Evolutionary conservation across 1,284 basidiomycete species (phyloP).

Genomic region (Gymnopus androsaceus): DNA sequence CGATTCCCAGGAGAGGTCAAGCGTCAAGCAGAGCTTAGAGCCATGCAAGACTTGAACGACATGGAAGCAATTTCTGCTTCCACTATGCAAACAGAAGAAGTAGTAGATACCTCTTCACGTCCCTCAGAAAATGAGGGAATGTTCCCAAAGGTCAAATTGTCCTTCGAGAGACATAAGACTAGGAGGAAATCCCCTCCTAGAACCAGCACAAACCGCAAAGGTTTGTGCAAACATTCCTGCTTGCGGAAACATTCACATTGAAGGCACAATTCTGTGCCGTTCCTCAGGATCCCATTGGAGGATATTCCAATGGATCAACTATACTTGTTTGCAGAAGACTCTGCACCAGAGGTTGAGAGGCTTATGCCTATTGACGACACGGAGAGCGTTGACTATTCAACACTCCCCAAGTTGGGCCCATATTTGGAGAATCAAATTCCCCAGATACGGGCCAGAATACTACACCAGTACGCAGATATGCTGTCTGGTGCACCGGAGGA

Average conservation of each 20-base stretch:
- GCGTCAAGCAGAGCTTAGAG: background rate
- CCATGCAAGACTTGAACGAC: background rate
- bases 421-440: slow-evolving; percentile 19
- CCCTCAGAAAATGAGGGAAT: no score
- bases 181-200: background rate
- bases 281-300: background rate
- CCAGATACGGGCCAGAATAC: slow-evolving; percentile 22
- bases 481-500: slow-evolving; percentile 22
- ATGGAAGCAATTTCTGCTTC: background rate
- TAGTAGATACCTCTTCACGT: background rate
- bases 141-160: no score
- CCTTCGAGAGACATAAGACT: background rate
- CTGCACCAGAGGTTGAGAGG: background rate
- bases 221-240: background rate
- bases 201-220: background rate
- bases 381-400: background rate
- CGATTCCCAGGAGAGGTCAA: background rate
- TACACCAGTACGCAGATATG: slow-evolving; percentile 23
- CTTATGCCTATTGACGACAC: background rate
- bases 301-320: background rate
- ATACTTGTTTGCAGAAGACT: background rate
- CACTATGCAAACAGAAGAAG: background rate
- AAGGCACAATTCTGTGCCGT: background rate
- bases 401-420: background rate
- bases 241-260: background rate